Evolutionary conservation across 768 basidiomycete genomes (phyloP), one percentile per base, ranked within the genome.

Genomic region (Tricholomella constricta): DNA sequence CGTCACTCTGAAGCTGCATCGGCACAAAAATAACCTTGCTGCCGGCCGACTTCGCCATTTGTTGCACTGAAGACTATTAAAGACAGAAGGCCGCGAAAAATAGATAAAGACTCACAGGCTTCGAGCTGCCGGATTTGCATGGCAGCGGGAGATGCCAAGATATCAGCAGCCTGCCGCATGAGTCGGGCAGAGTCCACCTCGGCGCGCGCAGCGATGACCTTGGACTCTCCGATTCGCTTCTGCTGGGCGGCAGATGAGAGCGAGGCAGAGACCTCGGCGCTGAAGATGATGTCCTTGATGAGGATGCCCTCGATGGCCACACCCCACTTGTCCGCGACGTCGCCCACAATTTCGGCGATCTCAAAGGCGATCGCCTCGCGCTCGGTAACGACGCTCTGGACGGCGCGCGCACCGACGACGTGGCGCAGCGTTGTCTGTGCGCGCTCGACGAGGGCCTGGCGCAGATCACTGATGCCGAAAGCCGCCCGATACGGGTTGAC

Each of bases 121-220:
- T 99, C 96, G 57, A 98, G 82, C 68, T 98, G 96, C 54, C 96
- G 81, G 68, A 98, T 98, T 71, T 97, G 94, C 94, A 98, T 97
- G 49, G 96, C 96, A 19, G 96, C 95, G 8, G 94, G 94, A 10
- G 87, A 91, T 19, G 94, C 92, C 63, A 93, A 76, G 63, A 96
- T 97, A 71, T 97, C 94, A 48, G 94, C 94, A 11, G 95, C 95
- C 69, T 96, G 93, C 55, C 95, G 83, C 95, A 98, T 98, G 68
- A 98, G 83, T 62, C 92, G 83, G 23, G 94, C 94, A 31, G 94
- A 79, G 69, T 97, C 95, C 59, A 98, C 95, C 74, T 97, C 95
- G 12, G 95, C 96, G 53, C 94, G 85, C 1, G 94, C 94, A 48
- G 93, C 92, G 62, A 97, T 96, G 67, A 96, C 91, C 73, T 98